Conservation (phyloP, 371 early-diverging fungal genomes). For the Zychaea mexicana region DNA sequence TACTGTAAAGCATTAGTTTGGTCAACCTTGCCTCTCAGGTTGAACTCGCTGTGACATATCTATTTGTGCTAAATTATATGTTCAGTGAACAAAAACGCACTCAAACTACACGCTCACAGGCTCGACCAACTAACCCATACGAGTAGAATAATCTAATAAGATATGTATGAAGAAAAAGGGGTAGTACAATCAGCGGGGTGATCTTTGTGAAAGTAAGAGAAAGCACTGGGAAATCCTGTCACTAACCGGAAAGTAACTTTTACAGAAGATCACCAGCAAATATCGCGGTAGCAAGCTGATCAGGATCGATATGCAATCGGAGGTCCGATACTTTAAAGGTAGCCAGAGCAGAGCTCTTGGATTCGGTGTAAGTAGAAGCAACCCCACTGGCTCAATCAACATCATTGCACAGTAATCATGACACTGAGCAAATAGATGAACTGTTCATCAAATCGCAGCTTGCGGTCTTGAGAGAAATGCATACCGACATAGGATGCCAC, state of each 20-base stretch:
- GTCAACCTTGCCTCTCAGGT: constrained; percentile 69
- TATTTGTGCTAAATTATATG: too few species aligned
- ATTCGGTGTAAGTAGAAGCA: constrained; percentile 68
- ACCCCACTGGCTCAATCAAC: constrained; percentile 62
- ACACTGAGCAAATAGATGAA: constrained; percentile 70
- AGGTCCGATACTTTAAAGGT: constrained; percentile 78
- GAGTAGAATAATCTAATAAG: neutral
- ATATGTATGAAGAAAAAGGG: neutral
- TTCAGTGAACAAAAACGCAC: constrained; percentile 61
- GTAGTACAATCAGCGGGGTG: neutral
- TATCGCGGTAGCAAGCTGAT: constrained; percentile 35
- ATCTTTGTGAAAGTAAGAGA: neutral
- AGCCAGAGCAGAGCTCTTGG: constrained; percentile 78
- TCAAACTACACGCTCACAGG: too few species aligned
- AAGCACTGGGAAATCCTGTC: neutral
- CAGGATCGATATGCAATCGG: constrained; percentile 68
- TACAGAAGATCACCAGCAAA: constrained; percentile 59
- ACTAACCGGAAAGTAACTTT: constrained; percentile 75
- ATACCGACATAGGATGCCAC: constrained; percentile 62
- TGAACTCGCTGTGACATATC: constrained; percentile 77
- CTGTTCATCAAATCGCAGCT: constrained; percentile 38
- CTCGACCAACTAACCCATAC: too few species aligned
- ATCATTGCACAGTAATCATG: constrained; percentile 70
- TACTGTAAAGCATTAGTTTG: constrained; percentile 82
- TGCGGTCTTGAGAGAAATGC: constrained; percentile 39